These are phyloP conservation scores for Candida suzukii DNA, from an alignment of 805 yeast genomes.

Conservation along the genomic window DNA sequence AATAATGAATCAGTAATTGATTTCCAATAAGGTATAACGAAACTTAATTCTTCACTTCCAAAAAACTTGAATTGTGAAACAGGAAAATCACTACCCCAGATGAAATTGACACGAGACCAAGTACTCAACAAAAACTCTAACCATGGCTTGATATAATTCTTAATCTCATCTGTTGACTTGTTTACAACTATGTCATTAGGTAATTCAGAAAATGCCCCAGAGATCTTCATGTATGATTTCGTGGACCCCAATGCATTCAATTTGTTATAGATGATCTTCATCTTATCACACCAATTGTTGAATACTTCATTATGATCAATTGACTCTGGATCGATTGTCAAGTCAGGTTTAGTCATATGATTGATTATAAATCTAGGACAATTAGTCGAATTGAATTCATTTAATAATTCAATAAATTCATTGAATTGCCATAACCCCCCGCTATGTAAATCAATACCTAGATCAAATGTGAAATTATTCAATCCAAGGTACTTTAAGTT, in stretches of 20 bases:
- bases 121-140: conserved; percentile 17
- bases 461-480: conserved; percentile 28
- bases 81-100: conserved; percentile 42
- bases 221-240: conserved; percentile 27
- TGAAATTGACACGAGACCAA: conserved; percentile 25
- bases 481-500: conserved; percentile 27
- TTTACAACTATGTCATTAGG: conserved; percentile 12
- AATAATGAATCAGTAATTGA: neutral
- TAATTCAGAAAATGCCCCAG: conserved; percentile 36
- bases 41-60: neutral
- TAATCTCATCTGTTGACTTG: conserved; percentile 3
- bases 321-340: conserved; percentile 6
- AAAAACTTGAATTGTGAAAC: conserved; percentile 16
- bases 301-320: conserved; percentile 8
- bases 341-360: conserved; percentile 36
- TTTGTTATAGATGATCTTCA: too few relatives aligned
- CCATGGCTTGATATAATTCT: conserved; percentile 25
- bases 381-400: conserved; percentile 18
- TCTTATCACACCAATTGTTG: conserved; percentile 14
- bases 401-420: conserved; percentile 26
- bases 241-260: too few relatives aligned
- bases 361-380: conserved; percentile 25
- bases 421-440: conserved; percentile 34
- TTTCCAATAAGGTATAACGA: conserved; percentile 4
- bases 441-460: conserved; percentile 33